Conservation (phyloP, 306 rosid species). For the Adenanthera pavonina region DNA sequence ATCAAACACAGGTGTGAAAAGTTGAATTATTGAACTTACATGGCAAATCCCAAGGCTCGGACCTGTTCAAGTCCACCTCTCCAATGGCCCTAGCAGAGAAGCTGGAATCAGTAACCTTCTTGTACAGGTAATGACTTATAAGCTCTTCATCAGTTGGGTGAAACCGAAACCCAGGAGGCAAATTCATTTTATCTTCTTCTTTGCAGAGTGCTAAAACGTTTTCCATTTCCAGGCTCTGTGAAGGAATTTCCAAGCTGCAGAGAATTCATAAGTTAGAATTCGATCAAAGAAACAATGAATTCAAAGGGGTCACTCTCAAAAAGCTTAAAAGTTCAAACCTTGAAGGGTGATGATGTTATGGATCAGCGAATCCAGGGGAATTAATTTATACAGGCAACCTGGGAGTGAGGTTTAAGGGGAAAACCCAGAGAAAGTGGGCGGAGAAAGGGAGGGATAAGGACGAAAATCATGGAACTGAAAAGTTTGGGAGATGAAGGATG, state of each 20-base stretch:
- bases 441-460: constrained; percentile 32
- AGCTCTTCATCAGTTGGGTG: constrained; percentile 99
- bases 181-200: constrained; percentile 65
- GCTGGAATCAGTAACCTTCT: constrained; percentile 60
- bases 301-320: constrained; percentile 7
- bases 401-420: constrained; percentile 29
- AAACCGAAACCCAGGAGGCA: constrained; percentile 92
- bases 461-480: constrained; percentile 45
- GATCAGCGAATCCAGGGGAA: constrained; percentile 27
- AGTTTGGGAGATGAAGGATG: constrained; percentile 32
- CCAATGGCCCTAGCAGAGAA: constrained; percentile 85
- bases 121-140: constrained; percentile 74
- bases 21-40: constrained; percentile 49
- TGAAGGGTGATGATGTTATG: background rate
- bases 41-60: constrained; percentile 99
- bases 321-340: background rate
- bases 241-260: background rate
- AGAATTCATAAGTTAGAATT: background rate
- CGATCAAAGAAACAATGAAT: background rate
- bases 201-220: constrained; percentile 38
- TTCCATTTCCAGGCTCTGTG: constrained; percentile 49
- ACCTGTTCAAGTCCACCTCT: constrained; percentile 92
- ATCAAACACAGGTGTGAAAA: background rate
- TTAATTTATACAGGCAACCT: constrained; percentile 4
- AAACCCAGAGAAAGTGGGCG: constrained; percentile 17